A percentile compares a stretch with the other conserved stretches of the same genome.
phyloP scores from a whole-genome alignment of 768 basidiomycete genomes.

The Favolaschia claudopus region DNA sequence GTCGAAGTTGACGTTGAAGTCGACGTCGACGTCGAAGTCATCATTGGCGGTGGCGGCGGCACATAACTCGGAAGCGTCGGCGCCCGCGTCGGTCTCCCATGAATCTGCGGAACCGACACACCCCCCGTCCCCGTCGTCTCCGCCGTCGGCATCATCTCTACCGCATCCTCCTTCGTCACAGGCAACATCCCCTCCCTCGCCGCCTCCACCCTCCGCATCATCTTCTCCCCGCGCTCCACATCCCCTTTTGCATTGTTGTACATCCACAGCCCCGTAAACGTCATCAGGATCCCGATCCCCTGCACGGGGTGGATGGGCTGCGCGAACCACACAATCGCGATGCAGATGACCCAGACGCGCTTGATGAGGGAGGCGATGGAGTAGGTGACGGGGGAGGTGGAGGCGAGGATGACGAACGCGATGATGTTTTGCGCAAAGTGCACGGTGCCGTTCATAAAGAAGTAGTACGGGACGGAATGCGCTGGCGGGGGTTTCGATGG shows the following conservation, averaged over 20 bases:
- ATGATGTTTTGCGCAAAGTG: conserved; percentile 98
- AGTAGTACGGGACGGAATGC: conserved; percentile 79
- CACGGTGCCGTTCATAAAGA: conserved; percentile 93
- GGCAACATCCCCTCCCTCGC: conserved; percentile 74
- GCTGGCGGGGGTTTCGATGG: conserved; percentile 55
- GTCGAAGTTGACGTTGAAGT: conserved; percentile 29
- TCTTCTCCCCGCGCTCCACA: conserved; percentile 92
- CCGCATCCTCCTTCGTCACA: conserved; percentile 66
- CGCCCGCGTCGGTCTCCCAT: conserved; percentile 40
- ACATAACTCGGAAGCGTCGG: not conserved
- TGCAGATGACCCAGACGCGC: conserved; percentile 96
- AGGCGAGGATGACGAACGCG: conserved; percentile 94
- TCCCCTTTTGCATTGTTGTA: conserved; percentile 95
- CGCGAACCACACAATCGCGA: conserved; percentile 96
- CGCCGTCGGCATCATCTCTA: conserved; percentile 48
- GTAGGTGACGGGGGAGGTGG: conserved; percentile 97
- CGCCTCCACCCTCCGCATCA: conserved; percentile 80
- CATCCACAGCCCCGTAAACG: conserved; percentile 92
- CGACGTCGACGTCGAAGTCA: not conserved
- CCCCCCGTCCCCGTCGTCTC: conserved; percentile 46
- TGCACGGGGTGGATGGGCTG: conserved; percentile 87
- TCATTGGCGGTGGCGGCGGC: not conserved
- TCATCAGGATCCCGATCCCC: conserved; percentile 88
- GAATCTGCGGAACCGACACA: conserved; percentile 44
- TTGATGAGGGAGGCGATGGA: conserved; percentile 98